Evolutionary conservation across 2,329 filamentous ascomycete species (phyloP).

Genomic region (Orbilia blumenaviensis): DNA sequence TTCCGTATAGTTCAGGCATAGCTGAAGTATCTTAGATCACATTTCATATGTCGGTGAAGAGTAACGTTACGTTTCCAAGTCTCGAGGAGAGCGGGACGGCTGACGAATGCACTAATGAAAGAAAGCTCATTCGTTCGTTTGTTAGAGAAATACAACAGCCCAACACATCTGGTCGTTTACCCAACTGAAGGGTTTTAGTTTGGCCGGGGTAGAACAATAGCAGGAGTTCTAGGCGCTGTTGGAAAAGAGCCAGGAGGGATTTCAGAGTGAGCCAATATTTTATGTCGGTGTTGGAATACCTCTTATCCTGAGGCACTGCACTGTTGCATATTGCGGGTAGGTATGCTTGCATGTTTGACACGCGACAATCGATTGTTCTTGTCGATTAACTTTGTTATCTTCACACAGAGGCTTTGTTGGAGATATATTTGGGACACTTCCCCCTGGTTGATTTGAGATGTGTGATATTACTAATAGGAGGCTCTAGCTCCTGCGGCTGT

Average conservation of each 20-base stretch:
- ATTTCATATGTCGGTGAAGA: not conserved
- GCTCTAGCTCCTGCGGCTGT: conserved; percentile 11
- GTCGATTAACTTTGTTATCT: not conserved
- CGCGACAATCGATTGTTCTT: conserved; percentile 4
- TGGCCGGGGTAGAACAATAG: not conserved
- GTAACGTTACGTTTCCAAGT: not conserved
- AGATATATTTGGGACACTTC: conserved; percentile 9
- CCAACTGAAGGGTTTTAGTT: not conserved
- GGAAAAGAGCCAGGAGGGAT: too few relatives aligned
- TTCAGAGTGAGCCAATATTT: not conserved
- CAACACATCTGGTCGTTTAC: not conserved
- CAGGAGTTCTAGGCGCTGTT: too few relatives aligned
- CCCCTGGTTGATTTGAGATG: not conserved
- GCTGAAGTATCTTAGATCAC: conserved; percentile 3
- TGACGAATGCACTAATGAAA: conserved; percentile 4
- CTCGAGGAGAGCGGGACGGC: not conserved
- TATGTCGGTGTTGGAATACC: not conserved
- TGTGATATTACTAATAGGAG: conserved; percentile 1
- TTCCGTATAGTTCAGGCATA: too few relatives aligned
- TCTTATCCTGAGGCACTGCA: not conserved
- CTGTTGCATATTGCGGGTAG: not conserved
- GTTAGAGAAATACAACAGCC: conserved; percentile 6
- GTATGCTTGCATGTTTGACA: conserved; percentile 3
- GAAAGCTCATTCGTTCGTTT: conserved; percentile 13
- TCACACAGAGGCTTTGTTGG: not conserved